These are phyloP conservation scores for Dalechampia spathulata DNA, from an alignment of 441 rosid genomes.

Conservation along the genomic window DNA sequence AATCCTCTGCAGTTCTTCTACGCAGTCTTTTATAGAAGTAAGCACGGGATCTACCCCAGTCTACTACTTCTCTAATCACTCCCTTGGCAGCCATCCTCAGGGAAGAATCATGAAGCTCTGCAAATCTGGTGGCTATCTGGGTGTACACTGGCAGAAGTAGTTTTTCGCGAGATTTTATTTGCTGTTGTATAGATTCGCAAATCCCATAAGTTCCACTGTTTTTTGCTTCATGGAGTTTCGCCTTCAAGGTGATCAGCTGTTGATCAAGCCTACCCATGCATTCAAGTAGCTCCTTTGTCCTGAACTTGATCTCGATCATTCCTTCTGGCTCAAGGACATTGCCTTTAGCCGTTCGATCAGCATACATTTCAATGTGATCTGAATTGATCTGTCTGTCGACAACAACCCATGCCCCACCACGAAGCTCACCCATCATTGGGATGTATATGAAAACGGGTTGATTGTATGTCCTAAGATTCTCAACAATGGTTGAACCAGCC, in stretches of 20 bases:
- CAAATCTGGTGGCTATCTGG: slow-evolving; percentile 92
- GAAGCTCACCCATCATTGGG: slow-evolving; percentile 99
- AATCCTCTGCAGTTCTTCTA: slow-evolving; percentile 73
- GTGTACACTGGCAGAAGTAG: slow-evolving; percentile 86
- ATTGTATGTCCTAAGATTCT: slow-evolving; percentile 92
- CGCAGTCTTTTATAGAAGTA: slow-evolving; percentile 70
- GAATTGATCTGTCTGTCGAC: slow-evolving; percentile 93
- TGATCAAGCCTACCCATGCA: slow-evolving; percentile 98
- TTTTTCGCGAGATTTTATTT: slow-evolving; percentile 74
- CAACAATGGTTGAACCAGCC: slow-evolving; percentile 98
- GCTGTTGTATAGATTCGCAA: slow-evolving; percentile 57
- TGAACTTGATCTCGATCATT: slow-evolving; percentile 91
- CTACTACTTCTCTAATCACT: slow-evolving; percentile 84
- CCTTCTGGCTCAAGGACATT: slow-evolving; percentile 99
- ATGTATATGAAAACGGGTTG: slow-evolving; percentile 98
- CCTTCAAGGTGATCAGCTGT: slow-evolving; percentile 59
- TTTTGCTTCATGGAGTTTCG: slow-evolving; percentile 63
- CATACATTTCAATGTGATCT: slow-evolving; percentile 97
- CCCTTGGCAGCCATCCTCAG: slow-evolving; percentile 97
- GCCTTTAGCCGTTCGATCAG: slow-evolving; percentile 91
- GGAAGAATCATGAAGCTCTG: slow-evolving; percentile 94
- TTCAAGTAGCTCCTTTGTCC: slow-evolving; percentile 85
- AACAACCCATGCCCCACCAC: slow-evolving; percentile 99
- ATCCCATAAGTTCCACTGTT: slow-evolving; percentile 32
- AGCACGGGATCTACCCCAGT: slow-evolving; percentile 66